phyloP scores from a whole-genome alignment of 2,329 filamentous ascomycete species.

The Teratosphaeria gauchensis region DNA sequence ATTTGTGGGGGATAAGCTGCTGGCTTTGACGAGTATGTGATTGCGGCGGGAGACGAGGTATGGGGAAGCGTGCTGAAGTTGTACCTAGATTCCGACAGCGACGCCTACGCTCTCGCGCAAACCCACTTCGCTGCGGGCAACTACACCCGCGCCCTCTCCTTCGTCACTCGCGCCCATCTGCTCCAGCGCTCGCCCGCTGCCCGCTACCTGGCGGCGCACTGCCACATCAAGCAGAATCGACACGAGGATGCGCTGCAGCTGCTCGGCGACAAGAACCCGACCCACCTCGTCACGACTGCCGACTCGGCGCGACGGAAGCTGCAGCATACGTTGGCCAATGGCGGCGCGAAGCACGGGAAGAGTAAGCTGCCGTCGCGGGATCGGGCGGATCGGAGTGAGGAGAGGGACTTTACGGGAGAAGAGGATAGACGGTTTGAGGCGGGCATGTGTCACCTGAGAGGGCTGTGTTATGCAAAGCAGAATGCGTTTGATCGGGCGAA shows the following conservation, averaged over 20 bases:
- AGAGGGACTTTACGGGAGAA: constrained; percentile 58
- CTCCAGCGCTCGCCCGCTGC: constrained; percentile 74
- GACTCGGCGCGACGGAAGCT: constrained; percentile 61
- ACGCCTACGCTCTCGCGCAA: constrained; percentile 97
- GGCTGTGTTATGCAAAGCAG: constrained; percentile 90
- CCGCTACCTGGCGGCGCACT: constrained; percentile 86
- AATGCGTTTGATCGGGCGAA: constrained; percentile 96
- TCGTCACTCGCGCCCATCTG: constrained; percentile 76
- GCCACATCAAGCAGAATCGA: constrained; percentile 82
- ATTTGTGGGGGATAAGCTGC: constrained; percentile 92
- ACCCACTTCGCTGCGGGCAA: constrained; percentile 94
- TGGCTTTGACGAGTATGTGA: constrained; percentile 75
- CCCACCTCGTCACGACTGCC: constrained; percentile 64
- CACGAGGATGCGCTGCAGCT: constrained; percentile 80
- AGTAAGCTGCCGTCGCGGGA: constrained; percentile 34
- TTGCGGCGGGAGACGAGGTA: not conserved
- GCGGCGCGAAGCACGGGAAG: constrained; percentile 34
- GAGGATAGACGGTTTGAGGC: constrained; percentile 80
- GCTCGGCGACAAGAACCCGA: constrained; percentile 89
- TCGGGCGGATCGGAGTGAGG: constrained; percentile 49
- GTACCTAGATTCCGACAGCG: constrained; percentile 69
- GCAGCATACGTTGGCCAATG: constrained; percentile 49
- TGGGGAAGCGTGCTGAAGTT: not conserved
- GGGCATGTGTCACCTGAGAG: constrained; percentile 91
- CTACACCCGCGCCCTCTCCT: constrained; percentile 80